Conservation (phyloP, 2,329 filamentous ascomycete species). For the Cryphonectria carpinicola region DNA sequence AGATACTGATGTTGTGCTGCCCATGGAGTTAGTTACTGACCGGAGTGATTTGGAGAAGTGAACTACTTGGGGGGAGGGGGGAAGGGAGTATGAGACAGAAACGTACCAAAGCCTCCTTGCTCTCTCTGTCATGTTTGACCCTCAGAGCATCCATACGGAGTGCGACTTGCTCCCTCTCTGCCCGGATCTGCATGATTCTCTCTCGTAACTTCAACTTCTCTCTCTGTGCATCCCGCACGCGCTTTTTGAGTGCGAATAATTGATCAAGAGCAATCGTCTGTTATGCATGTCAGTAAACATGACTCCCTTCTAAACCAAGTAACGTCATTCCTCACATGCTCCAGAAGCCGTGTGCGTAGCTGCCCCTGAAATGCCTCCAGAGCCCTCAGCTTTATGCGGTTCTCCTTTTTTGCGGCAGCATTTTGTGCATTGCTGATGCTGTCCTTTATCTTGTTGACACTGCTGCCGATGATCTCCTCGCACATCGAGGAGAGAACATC, state of each 20-base stretch:
- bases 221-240: constrained; percentile 60
- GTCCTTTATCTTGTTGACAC: constrained; percentile 52
- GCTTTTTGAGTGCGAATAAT: constrained; percentile 59
- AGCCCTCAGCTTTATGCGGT: constrained; percentile 57
- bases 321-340: constrained; percentile 54
- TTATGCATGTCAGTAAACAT: background rate
- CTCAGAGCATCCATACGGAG: constrained; percentile 67
- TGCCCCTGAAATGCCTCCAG: constrained; percentile 64
- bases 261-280: constrained; percentile 64
- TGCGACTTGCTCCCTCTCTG: constrained; percentile 64
- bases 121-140: constrained; percentile 60
- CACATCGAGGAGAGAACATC: constrained; percentile 67
- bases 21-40: constrained; percentile 9
- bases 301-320: too few species aligned
- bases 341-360: constrained; percentile 57
- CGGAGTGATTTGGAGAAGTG: background rate
- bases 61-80: background rate
- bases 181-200: constrained; percentile 62
- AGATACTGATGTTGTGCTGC: constrained; percentile 56
- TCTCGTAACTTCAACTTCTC: constrained; percentile 61
- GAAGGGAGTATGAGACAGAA: too few species aligned
- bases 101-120: constrained; percentile 55
- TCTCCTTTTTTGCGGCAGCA: constrained; percentile 55
- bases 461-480: constrained; percentile 60
- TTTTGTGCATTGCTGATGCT: constrained; percentile 48